Percentiles rank a stretch among this genome's conserved stretches.
Evolutionary conservation across 352 stramenopile genomes (phyloP).

Genomic region (Globisporangium cederbergense): DNA sequence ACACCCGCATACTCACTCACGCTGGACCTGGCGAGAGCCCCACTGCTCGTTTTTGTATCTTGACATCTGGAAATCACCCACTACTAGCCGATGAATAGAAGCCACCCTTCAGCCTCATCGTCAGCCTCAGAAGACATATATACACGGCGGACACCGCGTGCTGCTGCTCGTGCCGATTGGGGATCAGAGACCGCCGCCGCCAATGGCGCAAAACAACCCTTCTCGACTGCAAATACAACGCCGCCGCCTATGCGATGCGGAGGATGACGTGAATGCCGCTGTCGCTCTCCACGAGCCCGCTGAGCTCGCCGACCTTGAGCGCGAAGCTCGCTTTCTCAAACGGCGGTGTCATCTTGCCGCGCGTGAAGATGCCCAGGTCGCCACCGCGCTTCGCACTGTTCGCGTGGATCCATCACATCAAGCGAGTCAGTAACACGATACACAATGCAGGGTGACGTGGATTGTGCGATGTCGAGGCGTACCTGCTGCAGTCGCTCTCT

Average conservation of each 20-base stretch:
- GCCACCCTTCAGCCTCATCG: background rate
- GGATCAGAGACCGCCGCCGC: background rate
- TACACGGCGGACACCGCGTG: background rate
- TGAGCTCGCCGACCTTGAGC: slow-evolving; percentile 93
- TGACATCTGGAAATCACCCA: slow-evolving; percentile 3
- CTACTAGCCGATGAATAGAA: background rate
- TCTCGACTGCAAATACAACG: slow-evolving; percentile 6
- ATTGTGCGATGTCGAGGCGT: background rate
- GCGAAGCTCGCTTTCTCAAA: slow-evolving; percentile 92
- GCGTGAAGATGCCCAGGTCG: slow-evolving; percentile 86
- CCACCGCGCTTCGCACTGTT: slow-evolving; percentile 88
- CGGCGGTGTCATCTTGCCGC: slow-evolving; percentile 90
- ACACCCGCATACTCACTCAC: background rate
- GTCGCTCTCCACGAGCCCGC: slow-evolving; percentile 93
- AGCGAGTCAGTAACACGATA: background rate
- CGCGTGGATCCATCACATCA: background rate
- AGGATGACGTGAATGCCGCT: slow-evolving; percentile 97
- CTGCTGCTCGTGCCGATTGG: background rate
- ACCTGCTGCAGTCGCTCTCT: slow-evolving; percentile 89
- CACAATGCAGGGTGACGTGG: background rate
- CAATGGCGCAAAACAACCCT: slow-evolving; percentile 7
- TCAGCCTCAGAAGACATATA: slow-evolving; percentile 1
- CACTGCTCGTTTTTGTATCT: background rate
- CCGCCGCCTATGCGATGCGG: slow-evolving; percentile 55
- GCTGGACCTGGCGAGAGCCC: too few species aligned